A percentile compares a stretch with the other conserved stretches of the same genome.
phyloP scores from a whole-genome alignment of 768 basidiomycete species.

The Peribolospora kevripleyi region DNA sequence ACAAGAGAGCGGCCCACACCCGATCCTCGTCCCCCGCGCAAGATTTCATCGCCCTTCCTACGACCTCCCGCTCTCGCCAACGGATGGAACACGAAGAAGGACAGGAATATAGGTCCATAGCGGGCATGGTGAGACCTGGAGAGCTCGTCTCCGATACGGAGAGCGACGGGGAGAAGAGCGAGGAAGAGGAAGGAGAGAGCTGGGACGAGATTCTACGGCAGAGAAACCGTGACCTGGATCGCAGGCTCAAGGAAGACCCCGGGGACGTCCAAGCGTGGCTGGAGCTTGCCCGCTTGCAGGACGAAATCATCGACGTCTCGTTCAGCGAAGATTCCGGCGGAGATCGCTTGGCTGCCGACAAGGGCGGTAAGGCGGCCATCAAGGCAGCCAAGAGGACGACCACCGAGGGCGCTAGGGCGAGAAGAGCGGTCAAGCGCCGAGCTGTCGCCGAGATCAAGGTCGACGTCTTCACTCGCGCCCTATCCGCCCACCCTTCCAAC shows the following conservation, averaged over 20 bases:
- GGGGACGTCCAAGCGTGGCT: constrained; percentile 17
- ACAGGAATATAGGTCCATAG: constrained; percentile 13
- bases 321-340: background rate
- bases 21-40: constrained; percentile 5
- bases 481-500: constrained; percentile 13
- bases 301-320: constrained; percentile 3
- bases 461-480: constrained; percentile 18
- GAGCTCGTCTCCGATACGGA: background rate
- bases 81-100: constrained; percentile 11
- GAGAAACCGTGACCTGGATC: constrained; percentile 13
- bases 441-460: constrained; percentile 18
- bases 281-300: constrained; percentile 14
- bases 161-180: constrained; percentile 2
- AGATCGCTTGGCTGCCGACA: constrained; percentile 7
- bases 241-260: constrained; percentile 13
- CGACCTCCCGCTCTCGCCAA: constrained; percentile 3
- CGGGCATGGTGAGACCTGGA: constrained; percentile 5
- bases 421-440: constrained; percentile 3
- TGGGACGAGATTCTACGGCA: constrained; percentile 11
- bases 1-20: background rate
- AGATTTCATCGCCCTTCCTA: constrained; percentile 1
- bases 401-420: background rate
- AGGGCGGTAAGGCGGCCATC: constrained; percentile 3
- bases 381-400: background rate
- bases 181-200: constrained; percentile 13